A percentile compares a stretch with the other conserved stretches of the same genome.
phyloP scores from a whole-genome alignment of 805 yeast species.

The Yamadazyma endophytica region DNA sequence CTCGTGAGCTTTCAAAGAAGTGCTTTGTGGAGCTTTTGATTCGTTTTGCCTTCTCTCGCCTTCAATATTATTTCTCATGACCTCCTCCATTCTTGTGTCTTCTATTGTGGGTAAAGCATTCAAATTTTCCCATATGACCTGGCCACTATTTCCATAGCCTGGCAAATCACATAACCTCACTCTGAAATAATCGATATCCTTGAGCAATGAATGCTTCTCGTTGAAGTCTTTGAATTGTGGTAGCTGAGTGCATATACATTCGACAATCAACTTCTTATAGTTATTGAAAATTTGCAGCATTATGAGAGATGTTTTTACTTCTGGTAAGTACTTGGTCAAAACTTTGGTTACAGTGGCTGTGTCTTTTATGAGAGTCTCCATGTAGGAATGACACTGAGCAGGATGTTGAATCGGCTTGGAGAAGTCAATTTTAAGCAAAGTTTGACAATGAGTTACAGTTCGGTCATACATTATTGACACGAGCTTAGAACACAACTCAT shows the following conservation, averaged over 20 bases:
- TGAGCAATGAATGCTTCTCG: conserved; percentile 51
- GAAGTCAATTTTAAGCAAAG: conserved; percentile 49
- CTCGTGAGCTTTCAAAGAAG: background rate
- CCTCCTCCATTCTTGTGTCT: conserved; percentile 43
- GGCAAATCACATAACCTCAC: conserved; percentile 56
- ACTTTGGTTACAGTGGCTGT: conserved; percentile 61
- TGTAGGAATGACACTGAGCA: conserved; percentile 54
- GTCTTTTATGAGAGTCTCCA: conserved; percentile 64
- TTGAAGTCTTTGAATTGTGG: conserved; percentile 46
- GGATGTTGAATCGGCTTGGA: conserved; percentile 37
- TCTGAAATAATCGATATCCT: conserved; percentile 60
- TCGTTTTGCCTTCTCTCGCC: conserved; percentile 12
- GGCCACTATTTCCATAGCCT: conserved; percentile 61
- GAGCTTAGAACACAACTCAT: conserved; percentile 58
- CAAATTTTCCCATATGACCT: conserved; percentile 57
- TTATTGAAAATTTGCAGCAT: conserved; percentile 51
- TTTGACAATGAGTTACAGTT: conserved; percentile 46
- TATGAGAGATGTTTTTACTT: conserved; percentile 40
- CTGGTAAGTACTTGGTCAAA: conserved; percentile 54
- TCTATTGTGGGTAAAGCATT: conserved; percentile 49
- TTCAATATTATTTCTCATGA: conserved; percentile 38
- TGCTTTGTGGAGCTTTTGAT: background rate
- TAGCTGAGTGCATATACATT: conserved; percentile 44
- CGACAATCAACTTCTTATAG: conserved; percentile 53
- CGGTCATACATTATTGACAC: conserved; percentile 71